Base-by-base conservation (phyloP, 2,329 filamentous ascomycete species). In the Colletotrichum magnum region DNA sequence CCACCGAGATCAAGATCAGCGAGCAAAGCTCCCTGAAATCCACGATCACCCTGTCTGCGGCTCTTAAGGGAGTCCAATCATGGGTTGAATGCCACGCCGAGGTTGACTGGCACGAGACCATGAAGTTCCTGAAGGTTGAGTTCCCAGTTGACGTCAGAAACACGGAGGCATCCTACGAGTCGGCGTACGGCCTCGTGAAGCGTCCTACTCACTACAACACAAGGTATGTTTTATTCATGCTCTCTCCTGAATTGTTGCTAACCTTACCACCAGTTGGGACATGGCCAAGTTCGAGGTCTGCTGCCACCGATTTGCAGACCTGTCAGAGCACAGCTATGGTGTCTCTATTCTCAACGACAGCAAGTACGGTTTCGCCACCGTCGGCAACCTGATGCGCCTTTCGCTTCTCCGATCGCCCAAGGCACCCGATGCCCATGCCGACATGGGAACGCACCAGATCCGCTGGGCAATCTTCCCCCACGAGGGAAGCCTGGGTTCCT, bases 231-330 rank as follows among this genome's bases (percentile, higher is more conserved):
- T 52, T 41, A 15, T n/a, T 9, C 10, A 9, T 21, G 5, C 1
- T 13, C n/a, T 6, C 15, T 2, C 16, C 15, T 7, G 12, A 21
- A 32, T 6, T 15, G 39, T 36, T 16, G 36, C 68, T 70, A 45
- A 65, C 39, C 26, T 36, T 26, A 3, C 24, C 21, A 13, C 9
- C 13, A 88, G 89, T 73, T 97, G 94, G 94, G 94, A 97, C 77
- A 97, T 97, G 94, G 95, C 95, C 76, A 97, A 97, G 77, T 98
- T 98, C 75, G 95, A 98, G 83, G 95, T 98, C 59, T 97, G 94
- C 86, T 95, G 93, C 79, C 95, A 98, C 84, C 95, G 95, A 78
- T 98, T 94, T 85, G 95, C 95, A 12, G 95, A 98, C 79, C 84
- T 98, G 28, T 95, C 93, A 0, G 95, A 98, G 80, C 86, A 93